Base-by-base conservation (phyloP, 2,329 filamentous ascomycete genomes). In the Cryphonectria radicalis region DNA sequence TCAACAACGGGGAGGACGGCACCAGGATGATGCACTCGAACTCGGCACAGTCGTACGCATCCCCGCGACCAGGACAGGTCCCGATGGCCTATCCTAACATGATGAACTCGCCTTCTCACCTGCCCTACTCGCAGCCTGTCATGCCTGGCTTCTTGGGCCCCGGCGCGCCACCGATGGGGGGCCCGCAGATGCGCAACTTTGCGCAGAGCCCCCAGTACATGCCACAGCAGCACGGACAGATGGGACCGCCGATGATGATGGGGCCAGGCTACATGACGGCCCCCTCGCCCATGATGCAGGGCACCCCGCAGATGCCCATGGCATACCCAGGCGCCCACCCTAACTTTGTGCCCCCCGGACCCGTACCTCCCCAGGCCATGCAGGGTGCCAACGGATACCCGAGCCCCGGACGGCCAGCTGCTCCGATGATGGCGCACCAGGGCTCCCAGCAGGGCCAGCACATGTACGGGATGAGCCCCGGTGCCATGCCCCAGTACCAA, bases 371-470 rank as follows among this genome's bases (percentile, higher is more conserved):
- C 40, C 88, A 89, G 75, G 81, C 83, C 11, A 87, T 90, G 69
- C 89, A 91, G 28, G 92, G 89, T 60, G 86, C 89, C 10, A 92
- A 91, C 76, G 93, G 94, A 22, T 97, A 93, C 78, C 93, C 94
- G n/a, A 98, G 95, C 79, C 95, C 95, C 0, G 91, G 93, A 70
- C 89, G 94, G 64, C 90, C 91, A 40, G 80, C 85, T 28, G 93
- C 96, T 17, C 91, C 93, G 1, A 94, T 97, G 91, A 98, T 98
- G 95, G 93, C 91, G 77, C 95, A 95, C 75, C 94, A 97, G 82
- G 93, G 93, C 69, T 98, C 95, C 40, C 95, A 98, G 78, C 95
- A 97, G 80, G 94, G 95, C 57, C 94, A 97, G 79, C 90, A 84
- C 77, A 89, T 85, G 82, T 95, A 88, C 84, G 92, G 88, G 74